Evolutionary conservation across 768 basidiomycete genomes (phyloP).

Genomic region (Rhodotorula paludigena): DNA sequence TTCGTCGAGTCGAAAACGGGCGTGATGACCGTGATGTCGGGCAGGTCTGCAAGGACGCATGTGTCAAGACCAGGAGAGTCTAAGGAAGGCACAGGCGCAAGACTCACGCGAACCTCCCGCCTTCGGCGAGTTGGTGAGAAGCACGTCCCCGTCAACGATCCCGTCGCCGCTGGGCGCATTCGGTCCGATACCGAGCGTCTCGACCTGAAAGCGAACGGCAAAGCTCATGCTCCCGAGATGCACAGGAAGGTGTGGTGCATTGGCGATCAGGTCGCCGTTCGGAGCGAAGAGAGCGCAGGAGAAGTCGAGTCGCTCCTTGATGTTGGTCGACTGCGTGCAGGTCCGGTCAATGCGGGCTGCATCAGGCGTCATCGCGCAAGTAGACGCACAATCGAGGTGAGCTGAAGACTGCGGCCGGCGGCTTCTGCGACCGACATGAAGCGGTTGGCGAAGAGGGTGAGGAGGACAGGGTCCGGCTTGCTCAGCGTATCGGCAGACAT

Average conservation of each 20-base stretch:
- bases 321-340: slow-evolving; percentile 65
- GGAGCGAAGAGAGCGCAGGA: slow-evolving; percentile 92
- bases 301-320: slow-evolving; percentile 92
- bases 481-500: too few species aligned
- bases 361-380: neutral
- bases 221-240: too few species aligned
- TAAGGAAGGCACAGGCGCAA: too few species aligned
- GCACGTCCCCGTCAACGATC: slow-evolving; percentile 82
- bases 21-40: slow-evolving; percentile 88
- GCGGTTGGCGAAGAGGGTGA: slow-evolving; percentile 89
- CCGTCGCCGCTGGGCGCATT: slow-evolving; percentile 50
- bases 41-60: slow-evolving; percentile 52
- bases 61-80: neutral
- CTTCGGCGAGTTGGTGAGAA: slow-evolving; percentile 85
- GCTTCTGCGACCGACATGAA: slow-evolving; percentile 75
- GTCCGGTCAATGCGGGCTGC: neutral
- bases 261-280: slow-evolving; percentile 90
- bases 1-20: slow-evolving; percentile 68
- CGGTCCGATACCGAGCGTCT: slow-evolving; percentile 12
- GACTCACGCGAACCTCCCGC: slow-evolving; percentile 56
- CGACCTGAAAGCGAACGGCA: slow-evolving; percentile 45
- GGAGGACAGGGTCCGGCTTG: slow-evolving; percentile 68
- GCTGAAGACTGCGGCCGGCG: neutral
- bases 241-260: too few species aligned
- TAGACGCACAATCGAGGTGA: slow-evolving; percentile 1